Conservation (phyloP, 768 basidiomycete species). For the Rhizopogon roseolus region DNA sequence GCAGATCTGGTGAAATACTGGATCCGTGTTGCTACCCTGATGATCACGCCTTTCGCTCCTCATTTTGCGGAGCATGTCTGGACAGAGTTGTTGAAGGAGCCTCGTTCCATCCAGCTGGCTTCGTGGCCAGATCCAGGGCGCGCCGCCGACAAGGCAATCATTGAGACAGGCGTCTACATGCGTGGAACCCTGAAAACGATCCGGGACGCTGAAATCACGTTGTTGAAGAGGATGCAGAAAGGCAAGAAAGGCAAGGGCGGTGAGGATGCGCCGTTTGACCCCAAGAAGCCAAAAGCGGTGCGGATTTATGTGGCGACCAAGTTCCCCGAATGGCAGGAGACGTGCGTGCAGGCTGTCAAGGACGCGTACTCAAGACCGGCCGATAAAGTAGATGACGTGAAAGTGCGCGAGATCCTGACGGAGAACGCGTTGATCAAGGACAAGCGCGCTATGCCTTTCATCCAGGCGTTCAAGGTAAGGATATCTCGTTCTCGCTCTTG, state of each 20-base stretch:
- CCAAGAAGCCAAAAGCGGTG: slow-evolving; percentile 79
- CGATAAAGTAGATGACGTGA: slow-evolving; percentile 77
- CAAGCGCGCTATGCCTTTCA: slow-evolving; percentile 93
- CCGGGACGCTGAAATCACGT: slow-evolving; percentile 76
- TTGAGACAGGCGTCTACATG: slow-evolving; percentile 83
- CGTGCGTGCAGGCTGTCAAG: slow-evolving; percentile 70
- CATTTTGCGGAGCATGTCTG: slow-evolving; percentile 95
- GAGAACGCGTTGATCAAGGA: slow-evolving; percentile 86
- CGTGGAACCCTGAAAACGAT: slow-evolving; percentile 87
- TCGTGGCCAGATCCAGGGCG: slow-evolving; percentile 70
- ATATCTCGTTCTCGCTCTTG: neutral
- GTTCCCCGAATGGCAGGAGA: slow-evolving; percentile 95
- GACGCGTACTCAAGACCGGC: slow-evolving; percentile 54
- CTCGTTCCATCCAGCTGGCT: slow-evolving; percentile 76
- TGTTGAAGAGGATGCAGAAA: slow-evolving; percentile 80
- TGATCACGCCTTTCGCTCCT: slow-evolving; percentile 84
- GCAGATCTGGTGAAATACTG: slow-evolving; percentile 79
- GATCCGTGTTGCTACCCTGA: slow-evolving; percentile 75
- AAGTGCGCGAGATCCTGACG: slow-evolving; percentile 63
- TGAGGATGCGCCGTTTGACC: slow-evolving; percentile 60
- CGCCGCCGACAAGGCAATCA: slow-evolving; percentile 55
- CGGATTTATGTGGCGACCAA: slow-evolving; percentile 84
- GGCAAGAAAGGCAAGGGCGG: slow-evolving; percentile 54
- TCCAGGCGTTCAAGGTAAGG: slow-evolving; percentile 86
- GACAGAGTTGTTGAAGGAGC: slow-evolving; percentile 65